Evolutionary conservation across 176 grass and related monocot genomes (phyloP).

Genomic region (Ensete ventricosum): DNA sequence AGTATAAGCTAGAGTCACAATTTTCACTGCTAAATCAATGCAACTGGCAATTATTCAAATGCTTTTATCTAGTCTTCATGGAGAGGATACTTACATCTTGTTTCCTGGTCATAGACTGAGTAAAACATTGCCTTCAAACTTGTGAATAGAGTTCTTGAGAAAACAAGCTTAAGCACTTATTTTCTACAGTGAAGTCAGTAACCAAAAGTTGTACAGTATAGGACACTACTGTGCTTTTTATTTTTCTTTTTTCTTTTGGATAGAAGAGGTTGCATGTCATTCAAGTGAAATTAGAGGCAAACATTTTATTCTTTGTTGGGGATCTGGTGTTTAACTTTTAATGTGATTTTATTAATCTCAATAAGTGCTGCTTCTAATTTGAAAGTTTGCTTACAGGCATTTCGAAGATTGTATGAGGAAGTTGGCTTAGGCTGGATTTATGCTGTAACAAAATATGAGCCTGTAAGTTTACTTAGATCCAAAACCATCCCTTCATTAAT

Average conservation of each 20-base stretch:
- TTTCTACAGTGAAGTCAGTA: too few relatives aligned
- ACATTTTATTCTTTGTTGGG: background rate
- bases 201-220: too few relatives aligned
- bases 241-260: background rate
- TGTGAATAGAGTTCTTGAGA: background rate
- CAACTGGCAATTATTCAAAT: too few relatives aligned
- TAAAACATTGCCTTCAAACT: too few relatives aligned
- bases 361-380: background rate
- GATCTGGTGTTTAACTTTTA: background rate
- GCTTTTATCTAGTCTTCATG: too few relatives aligned
- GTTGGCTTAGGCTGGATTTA: slow-evolving; percentile 95
- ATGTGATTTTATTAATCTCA: background rate
- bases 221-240: background rate
- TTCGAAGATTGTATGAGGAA: slow-evolving; percentile 88
- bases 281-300: too few relatives aligned
- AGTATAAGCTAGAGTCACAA: too few relatives aligned
- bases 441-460: slow-evolving; percentile 82
- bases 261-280: background rate
- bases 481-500: background rate
- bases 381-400: slow-evolving; percentile 44
- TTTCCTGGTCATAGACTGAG: too few relatives aligned
- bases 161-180: background rate
- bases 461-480: slow-evolving; percentile 50
- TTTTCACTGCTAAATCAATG: too few relatives aligned
- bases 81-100: too few relatives aligned